Evolutionary conservation across 208 protist species (phyloP).

Genomic region (Acanthamoeba quina): DNA sequence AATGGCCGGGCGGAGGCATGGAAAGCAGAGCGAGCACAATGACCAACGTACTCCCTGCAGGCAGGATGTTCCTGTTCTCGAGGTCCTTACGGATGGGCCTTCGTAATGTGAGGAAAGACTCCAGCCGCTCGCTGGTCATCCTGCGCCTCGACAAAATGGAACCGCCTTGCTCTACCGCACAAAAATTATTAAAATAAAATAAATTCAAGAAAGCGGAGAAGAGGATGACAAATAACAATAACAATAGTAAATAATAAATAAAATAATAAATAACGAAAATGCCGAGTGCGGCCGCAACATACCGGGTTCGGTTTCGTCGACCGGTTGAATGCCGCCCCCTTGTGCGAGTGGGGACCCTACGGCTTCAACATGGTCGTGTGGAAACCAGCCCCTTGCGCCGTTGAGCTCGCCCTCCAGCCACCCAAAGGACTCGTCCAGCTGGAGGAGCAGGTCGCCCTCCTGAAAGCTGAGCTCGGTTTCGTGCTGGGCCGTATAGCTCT

Average conservation of each 20-base stretch:
- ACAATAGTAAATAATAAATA: too few relatives aligned
- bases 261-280: too few relatives aligned
- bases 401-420: neutral
- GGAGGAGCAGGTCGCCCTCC: neutral
- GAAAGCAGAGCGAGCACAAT: neutral
- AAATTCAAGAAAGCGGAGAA: too few relatives aligned
- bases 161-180: neutral
- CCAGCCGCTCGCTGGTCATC: neutral
- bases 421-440: conserved; percentile 21
- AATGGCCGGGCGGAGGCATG: neutral
- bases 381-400: neutral
- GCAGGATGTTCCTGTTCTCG: conserved; percentile 16
- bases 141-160: neutral
- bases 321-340: too few relatives aligned
- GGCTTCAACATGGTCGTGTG: neutral
- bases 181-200: too few relatives aligned
- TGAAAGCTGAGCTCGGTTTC: conserved; percentile 1
- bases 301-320: neutral
- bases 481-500: neutral
- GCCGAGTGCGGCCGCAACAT: neutral
- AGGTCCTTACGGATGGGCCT: neutral
- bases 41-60: conserved; percentile 11
- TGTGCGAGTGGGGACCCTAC: neutral
- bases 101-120: conserved; percentile 7
- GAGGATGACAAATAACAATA: too few relatives aligned